phyloP scores from a whole-genome alignment of 305 asterid species.

The Solanum hybrid region DNA sequence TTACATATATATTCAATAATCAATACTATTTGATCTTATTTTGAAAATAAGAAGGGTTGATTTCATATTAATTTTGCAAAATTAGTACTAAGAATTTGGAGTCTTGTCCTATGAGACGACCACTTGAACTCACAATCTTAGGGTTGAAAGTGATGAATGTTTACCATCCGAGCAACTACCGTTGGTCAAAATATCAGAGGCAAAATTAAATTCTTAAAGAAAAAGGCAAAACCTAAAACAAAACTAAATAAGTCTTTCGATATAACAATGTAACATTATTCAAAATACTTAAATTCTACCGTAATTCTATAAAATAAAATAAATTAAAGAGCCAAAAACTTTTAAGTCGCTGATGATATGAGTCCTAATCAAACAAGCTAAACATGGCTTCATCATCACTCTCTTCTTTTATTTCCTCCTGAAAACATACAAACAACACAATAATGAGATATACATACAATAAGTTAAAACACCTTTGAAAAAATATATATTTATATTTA shows the following conservation, averaged over 20 bases:
- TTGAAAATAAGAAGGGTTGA: too few species aligned
- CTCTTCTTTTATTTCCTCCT: neutral
- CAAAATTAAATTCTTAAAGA: neutral
- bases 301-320: too few species aligned
- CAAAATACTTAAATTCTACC: neutral
- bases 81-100: neutral
- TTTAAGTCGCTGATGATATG: neutral
- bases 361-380: neutral
- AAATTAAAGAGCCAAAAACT: neutral
- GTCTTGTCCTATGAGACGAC: neutral
- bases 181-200: neutral
- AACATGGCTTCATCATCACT: neutral
- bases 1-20: too few species aligned
- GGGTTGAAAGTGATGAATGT: rapidly evolving
- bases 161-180: neutral
- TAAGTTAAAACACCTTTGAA: neutral
- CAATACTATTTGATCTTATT: too few species aligned
- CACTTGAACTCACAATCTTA: neutral
- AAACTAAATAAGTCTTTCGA: neutral
- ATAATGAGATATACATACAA: neutral
- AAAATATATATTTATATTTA: too few species aligned
- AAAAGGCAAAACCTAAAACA: neutral
- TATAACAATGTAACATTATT: neutral
- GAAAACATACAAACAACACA: neutral
- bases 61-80: neutral